Evolutionary conservation across 768 basidiomycete species (phyloP).

Genomic region (Russula abietina): DNA sequence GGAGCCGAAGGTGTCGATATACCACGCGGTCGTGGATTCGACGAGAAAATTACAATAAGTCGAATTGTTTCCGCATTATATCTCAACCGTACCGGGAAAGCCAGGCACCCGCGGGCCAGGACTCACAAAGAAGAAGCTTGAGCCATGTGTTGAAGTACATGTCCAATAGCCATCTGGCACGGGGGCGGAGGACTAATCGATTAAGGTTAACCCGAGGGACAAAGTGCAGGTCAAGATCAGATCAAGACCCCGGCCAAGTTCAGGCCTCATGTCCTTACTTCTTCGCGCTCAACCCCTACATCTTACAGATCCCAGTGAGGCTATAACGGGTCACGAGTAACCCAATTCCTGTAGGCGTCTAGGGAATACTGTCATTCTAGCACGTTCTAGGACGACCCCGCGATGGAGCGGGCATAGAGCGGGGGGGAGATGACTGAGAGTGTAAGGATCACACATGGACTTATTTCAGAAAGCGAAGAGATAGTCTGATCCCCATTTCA

Average conservation of each 20-base stretch:
- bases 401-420: not conserved
- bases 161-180: not conserved
- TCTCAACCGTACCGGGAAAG: not conserved
- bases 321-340: not conserved
- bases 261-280: not conserved
- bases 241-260: not conserved
- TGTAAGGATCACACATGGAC: not conserved
- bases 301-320: not conserved
- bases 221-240: too few relatives aligned
- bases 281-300: not conserved
- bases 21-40: not conserved
- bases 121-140: not conserved
- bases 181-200: not conserved
- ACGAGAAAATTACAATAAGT: not conserved
- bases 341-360: not conserved
- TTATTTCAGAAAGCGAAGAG: too few relatives aligned
- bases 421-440: not conserved
- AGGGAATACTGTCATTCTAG: not conserved
- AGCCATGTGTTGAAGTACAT: not conserved
- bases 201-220: not conserved
- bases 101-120: not conserved
- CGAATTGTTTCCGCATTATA: not conserved
- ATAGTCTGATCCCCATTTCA: not conserved
- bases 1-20: not conserved
- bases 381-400: not conserved